Evolutionary conservation across 2,329 filamentous ascomycete species (phyloP), one percentile per base, ranked within the genome.

Genomic region (Verruconis gallopava): DNA sequence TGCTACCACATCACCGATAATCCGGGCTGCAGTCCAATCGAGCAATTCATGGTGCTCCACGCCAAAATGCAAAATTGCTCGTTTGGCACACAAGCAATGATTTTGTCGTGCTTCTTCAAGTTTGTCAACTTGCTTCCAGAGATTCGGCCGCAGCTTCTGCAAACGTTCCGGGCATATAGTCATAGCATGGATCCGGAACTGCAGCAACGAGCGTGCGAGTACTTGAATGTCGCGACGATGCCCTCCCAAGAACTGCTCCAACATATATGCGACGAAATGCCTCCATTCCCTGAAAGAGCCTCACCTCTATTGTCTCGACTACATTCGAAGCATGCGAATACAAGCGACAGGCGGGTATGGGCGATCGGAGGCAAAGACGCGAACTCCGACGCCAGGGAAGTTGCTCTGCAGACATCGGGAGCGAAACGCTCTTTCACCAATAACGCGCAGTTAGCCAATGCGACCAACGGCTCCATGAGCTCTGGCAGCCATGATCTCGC

Each of bases 71-170:
- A 84, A 35, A 82, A 79, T 4, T 93, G 85, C 57, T 93, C 89
- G 1, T 82, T 89, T 14, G 81, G 80, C 51, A 95, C 93, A 9
- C 75, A 88, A 49, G 91, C 85, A 19, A 94, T 98, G 71, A 83
- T 98, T 32, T 66, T 98, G 36, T 96, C 89, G 0, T 93, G 81
- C 41, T 98, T 95, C 57, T 72, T 96, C 71, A 98, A 98, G 64
- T 98, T 88, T 53, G 85, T 98, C 63, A 98, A 98, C 61, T 66
- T 98, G 40, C 98, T 98, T 60, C 91, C 91, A 1, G 93, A 98
- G 59, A 96, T 98, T 65, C 96, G 95, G 62, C 85, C 88, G 5
- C 89, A 95, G 59, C 75, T 98, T 3, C 66, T 96, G 36, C 81
- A 85, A 51, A 81, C 93, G 5, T 98, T 98, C 66, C 75, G 82